Evolutionary conservation across 257 asterid species (phyloP).

Genomic region (Scutellaria galericulata): DNA sequence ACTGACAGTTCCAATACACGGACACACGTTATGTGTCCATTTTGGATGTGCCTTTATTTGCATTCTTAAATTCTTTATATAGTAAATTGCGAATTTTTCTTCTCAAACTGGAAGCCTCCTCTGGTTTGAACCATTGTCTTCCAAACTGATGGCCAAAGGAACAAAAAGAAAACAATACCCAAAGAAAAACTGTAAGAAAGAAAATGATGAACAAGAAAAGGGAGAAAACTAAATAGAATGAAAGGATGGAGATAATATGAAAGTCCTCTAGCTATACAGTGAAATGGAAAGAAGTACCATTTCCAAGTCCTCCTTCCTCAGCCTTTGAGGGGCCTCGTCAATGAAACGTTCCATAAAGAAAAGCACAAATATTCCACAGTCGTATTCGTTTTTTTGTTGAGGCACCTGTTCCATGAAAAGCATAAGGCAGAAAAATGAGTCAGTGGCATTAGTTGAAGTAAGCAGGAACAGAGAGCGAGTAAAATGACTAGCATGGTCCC

Average conservation of each 20-base stretch:
- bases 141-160: constrained; percentile 62
- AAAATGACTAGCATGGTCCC: not conserved
- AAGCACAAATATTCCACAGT: constrained; percentile 93
- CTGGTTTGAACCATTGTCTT: constrained; percentile 77
- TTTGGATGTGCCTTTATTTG: constrained; percentile 34
- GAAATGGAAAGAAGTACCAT: constrained; percentile 53
- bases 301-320: constrained; percentile 55
- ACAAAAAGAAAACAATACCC: constrained; percentile 18
- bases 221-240: not conserved
- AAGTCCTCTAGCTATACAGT: constrained; percentile 2
- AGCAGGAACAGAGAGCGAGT: not conserved
- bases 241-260: not conserved
- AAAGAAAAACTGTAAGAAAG: constrained; percentile 12
- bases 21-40: constrained; percentile 36
- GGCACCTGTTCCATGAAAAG: constrained; percentile 71
- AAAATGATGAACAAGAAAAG: constrained; percentile 19
- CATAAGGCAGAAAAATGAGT: constrained; percentile 18
- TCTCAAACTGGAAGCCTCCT: constrained; percentile 81
- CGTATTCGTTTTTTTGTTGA: constrained; percentile 78
- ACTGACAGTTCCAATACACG: constrained; percentile 2
- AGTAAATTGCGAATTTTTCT: constrained; percentile 51
- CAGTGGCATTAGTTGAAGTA: constrained; percentile 24
- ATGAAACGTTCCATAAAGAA: constrained; percentile 87
- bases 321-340: constrained; percentile 65
- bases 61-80: constrained; percentile 53